A percentile compares a stretch with the other conserved stretches of the same genome.
Evolutionary conservation across 768 basidiomycete genomes (phyloP).

Genomic region (Phanerochaete sordida): DNA sequence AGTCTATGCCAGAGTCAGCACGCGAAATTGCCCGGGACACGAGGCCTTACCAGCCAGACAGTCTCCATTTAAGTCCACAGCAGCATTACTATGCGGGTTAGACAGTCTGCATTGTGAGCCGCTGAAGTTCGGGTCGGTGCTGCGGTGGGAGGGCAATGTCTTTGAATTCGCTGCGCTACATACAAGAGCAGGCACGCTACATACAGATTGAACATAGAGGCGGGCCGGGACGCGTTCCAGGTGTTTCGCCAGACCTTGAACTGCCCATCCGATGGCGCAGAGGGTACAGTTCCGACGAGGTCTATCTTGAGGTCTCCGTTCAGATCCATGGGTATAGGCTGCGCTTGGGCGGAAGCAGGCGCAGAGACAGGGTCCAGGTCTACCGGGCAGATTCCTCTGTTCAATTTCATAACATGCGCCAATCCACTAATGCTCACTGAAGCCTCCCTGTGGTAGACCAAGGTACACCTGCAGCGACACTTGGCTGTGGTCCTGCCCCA

Average conservation of each 20-base stretch:
- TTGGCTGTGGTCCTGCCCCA: slow-evolving; percentile 59
- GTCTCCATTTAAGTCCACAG: slow-evolving; percentile 93
- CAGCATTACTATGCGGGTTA: slow-evolving; percentile 91
- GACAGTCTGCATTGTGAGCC: slow-evolving; percentile 71
- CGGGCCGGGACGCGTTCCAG: slow-evolving; percentile 58
- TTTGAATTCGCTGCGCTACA: background rate
- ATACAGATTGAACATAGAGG: slow-evolving; percentile 65
- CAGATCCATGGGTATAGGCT: slow-evolving; percentile 85
- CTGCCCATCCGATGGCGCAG: slow-evolving; percentile 25
- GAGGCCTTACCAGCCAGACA: slow-evolving; percentile 76
- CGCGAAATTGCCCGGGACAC: background rate
- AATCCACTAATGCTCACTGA: slow-evolving; percentile 49
- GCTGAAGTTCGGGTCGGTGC: slow-evolving; percentile 55
- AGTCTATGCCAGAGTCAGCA: slow-evolving; percentile 38
- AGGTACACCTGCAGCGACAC: slow-evolving; percentile 71
- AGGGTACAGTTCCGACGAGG: slow-evolving; percentile 59
- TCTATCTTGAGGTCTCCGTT: slow-evolving; percentile 90
- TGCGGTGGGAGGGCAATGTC: slow-evolving; percentile 23
- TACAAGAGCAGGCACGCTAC: slow-evolving; percentile 10
- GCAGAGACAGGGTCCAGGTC: slow-evolving; percentile 40
- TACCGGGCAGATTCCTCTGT: slow-evolving; percentile 11
- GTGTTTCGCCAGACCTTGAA: slow-evolving; percentile 79
- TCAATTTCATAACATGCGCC: too few species aligned
- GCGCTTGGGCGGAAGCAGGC: slow-evolving; percentile 63
- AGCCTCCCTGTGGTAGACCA: slow-evolving; percentile 58